These are phyloP conservation scores for Catharanthus roseus DNA, from an alignment of 257 asterid genomes.

Conservation along the genomic window DNA sequence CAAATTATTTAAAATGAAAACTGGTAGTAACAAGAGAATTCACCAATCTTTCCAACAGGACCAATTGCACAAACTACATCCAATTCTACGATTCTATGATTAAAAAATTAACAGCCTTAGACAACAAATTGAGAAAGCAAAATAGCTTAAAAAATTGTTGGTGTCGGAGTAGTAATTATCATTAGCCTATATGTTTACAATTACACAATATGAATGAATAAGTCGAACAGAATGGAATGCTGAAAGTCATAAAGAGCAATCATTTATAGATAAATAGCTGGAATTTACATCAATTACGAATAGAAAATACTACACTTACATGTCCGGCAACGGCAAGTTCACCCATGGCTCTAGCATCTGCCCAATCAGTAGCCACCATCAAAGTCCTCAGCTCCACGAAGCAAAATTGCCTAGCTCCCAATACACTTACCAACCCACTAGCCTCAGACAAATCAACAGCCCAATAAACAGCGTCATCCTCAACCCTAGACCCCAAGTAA, in stretches of 20 bases:
- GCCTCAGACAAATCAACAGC: constrained; percentile 82
- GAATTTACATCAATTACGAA: too few species aligned
- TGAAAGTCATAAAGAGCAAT: too few species aligned
- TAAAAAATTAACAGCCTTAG: neutral
- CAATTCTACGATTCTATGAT: neutral
- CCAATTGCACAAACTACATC: neutral
- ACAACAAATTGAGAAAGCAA: neutral
- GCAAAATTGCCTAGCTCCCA: constrained; percentile 52
- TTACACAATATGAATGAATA: too few species aligned
- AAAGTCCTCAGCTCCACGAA: constrained; percentile 94
- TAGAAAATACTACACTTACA: constrained; percentile 34
- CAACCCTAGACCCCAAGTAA: constrained; percentile 63
- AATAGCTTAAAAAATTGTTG: neutral
- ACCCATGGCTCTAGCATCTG: constrained; percentile 63
- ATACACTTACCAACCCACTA: constrained; percentile 43
- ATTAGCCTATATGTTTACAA: too few species aligned
- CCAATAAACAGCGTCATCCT: constrained; percentile 80
- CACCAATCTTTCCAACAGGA: neutral
- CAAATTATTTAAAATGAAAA: neutral
- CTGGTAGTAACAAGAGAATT: neutral
- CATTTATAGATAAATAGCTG: too few species aligned
- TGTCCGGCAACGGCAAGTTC: constrained; percentile 92
- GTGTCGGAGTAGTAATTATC: too few species aligned
- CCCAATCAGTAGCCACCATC: constrained; percentile 99
- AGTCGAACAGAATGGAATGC: too few species aligned